Conservation (phyloP, 1,284 basidiomycete genomes). For the Boletellus deceptivus region DNA sequence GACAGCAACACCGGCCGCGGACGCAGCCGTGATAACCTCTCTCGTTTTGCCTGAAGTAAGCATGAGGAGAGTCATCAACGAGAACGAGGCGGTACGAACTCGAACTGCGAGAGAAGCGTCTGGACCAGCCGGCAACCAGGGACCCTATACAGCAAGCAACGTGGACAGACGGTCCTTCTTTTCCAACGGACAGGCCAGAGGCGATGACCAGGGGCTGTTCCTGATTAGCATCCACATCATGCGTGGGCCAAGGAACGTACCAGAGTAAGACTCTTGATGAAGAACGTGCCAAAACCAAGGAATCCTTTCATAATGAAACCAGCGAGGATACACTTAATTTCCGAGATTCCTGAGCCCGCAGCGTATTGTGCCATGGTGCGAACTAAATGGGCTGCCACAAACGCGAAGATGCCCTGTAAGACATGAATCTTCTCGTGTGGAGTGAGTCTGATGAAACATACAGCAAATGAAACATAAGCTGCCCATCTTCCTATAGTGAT, state of each 20-base stretch:
- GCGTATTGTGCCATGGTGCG: conserved; percentile 90
- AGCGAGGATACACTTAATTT: conserved; percentile 98
- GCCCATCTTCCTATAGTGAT: conserved; percentile 77
- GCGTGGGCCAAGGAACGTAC: conserved; percentile 45
- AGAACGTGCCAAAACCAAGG: conserved; percentile 84
- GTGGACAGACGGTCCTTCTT: conserved; percentile 98
- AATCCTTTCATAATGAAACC: conserved; percentile 98
- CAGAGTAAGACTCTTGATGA: conserved; percentile 89
- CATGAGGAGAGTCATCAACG: conserved; percentile 7
- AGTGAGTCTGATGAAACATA: conserved; percentile 41
- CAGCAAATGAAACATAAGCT: conserved; percentile 87
- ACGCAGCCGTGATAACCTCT: conserved; percentile 92
- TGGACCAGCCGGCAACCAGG: conserved; percentile 82
- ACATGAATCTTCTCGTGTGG: conserved; percentile 3
- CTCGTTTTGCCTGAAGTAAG: conserved; percentile 80
- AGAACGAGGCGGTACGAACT: conserved; percentile 46
- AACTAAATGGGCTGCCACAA: conserved; percentile 86
- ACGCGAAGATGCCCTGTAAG: conserved; percentile 71
- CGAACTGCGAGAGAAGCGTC: conserved; percentile 84
- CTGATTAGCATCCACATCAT: conserved; percentile 8
- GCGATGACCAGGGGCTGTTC: conserved; percentile 92
- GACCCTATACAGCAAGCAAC: conserved; percentile 94
- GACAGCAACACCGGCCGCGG: conserved; percentile 96
- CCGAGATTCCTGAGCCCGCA: conserved; percentile 96
- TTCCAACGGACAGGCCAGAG: conserved; percentile 95